Percentiles rank a stretch among this genome's conserved stretches.
Conservation (phyloP, 495 filamentous ascomycete genomes). For the Parathielavia appendiculata region DNA sequence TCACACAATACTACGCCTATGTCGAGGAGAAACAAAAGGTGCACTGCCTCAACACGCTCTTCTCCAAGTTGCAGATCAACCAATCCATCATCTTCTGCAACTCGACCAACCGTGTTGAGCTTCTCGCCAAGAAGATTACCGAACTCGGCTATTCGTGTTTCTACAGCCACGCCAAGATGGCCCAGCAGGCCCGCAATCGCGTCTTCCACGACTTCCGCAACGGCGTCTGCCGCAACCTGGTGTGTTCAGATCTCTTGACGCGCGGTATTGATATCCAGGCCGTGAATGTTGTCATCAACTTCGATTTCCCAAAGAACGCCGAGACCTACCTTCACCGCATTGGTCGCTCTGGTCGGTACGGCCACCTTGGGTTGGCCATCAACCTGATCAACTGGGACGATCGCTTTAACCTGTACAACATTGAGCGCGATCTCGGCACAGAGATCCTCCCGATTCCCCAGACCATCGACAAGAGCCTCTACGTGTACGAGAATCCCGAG, state of each 20-base stretch:
- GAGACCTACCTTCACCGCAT: constrained; percentile 99
- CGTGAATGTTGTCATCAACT: constrained; percentile 99
- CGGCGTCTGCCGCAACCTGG: constrained; percentile 93
- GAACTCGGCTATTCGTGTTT: constrained; percentile 99
- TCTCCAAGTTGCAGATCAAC: constrained; percentile 98
- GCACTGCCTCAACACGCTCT: constrained; percentile 96
- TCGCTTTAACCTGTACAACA: constrained; percentile 97
- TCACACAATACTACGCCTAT: constrained; percentile 98
- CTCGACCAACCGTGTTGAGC: constrained; percentile 94
- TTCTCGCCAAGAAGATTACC: constrained; percentile 98
- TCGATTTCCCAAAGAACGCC: constrained; percentile 99
- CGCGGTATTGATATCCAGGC: constrained; percentile 99
- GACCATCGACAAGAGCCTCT: constrained; percentile 94
- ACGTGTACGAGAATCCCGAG: constrained; percentile 95
- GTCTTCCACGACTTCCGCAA: constrained; percentile 99
- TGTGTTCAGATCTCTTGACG: constrained; percentile 95
- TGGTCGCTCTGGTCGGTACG: constrained; percentile 93
- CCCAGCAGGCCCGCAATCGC: constrained; percentile 93
- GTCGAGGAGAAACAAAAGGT: constrained; percentile 99
- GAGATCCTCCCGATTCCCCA: constrained; percentile 95
- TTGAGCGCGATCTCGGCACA: constrained; percentile 93
- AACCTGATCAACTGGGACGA: constrained; percentile 99
- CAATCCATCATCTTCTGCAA: constrained; percentile 99
- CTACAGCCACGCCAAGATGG: constrained; percentile 98
- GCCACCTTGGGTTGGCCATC: constrained; percentile 94